phyloP scores from a whole-genome alignment of 371 early-diverging fungal genomes.

The Mucor mucedo region DNA sequence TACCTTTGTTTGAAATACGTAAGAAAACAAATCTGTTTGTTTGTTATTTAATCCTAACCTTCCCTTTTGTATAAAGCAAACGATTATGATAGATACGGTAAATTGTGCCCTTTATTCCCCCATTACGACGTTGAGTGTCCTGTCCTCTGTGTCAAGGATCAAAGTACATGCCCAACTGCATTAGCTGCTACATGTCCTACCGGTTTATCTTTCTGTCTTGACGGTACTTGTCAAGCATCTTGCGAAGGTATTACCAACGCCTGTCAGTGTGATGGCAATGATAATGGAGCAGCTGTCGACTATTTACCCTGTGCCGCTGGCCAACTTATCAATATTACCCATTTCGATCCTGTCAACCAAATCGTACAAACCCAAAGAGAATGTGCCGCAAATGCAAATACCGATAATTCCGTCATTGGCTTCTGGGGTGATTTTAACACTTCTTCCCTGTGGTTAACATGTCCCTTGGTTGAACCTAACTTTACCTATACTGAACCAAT shows the following conservation, averaged over 20 bases:
- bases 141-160: slow-evolving; percentile 55
- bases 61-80: slow-evolving; percentile 45
- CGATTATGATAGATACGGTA: slow-evolving; percentile 53
- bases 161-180: slow-evolving; percentile 41
- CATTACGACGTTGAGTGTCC: slow-evolving; percentile 52
- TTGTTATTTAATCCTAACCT: neutral
- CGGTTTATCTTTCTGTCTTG: slow-evolving; percentile 55
- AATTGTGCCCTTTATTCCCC: slow-evolving; percentile 51
- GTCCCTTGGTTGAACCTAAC: slow-evolving; percentile 52
- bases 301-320: slow-evolving; percentile 53
- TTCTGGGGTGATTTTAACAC: slow-evolving; percentile 39
- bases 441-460: slow-evolving; percentile 52
- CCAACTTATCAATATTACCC: slow-evolving; percentile 52
- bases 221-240: slow-evolving; percentile 59
- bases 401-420: slow-evolving; percentile 25
- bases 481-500: slow-evolving; percentile 64
- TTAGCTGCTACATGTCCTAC: slow-evolving; percentile 49
- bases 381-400: slow-evolving; percentile 48
- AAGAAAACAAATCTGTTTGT: slow-evolving; percentile 5
- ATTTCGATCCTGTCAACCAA: slow-evolving; percentile 57
- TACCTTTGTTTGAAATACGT: slow-evolving; percentile 41
- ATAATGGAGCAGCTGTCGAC: slow-evolving; percentile 13
- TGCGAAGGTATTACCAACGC: slow-evolving; percentile 51
- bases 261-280: slow-evolving; percentile 44
- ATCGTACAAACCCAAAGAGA: slow-evolving; percentile 43